Evolutionary conservation across 139 green algal species (phyloP).

Genomic region (Klebsormidium nitens): DNA sequence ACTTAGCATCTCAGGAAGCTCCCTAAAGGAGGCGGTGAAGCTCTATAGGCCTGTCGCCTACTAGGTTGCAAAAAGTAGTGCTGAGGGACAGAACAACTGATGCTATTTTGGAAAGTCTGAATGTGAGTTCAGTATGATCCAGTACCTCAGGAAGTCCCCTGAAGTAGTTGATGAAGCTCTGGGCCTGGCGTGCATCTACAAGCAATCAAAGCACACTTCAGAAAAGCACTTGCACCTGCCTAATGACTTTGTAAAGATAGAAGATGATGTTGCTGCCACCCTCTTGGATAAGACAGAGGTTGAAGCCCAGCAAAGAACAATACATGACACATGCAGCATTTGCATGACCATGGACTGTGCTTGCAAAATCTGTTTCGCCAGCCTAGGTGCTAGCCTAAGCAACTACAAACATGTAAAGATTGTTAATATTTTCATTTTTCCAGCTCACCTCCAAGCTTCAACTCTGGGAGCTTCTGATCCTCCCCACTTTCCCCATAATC

Average conservation of each 20-base stretch:
- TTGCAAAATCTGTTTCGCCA: neutral
- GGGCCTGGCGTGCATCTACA: slow-evolving; percentile 19
- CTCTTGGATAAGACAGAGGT: neutral
- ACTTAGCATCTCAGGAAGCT: neutral
- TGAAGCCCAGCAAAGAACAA: neutral
- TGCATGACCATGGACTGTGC: neutral
- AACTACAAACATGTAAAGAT: neutral
- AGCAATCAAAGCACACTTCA: neutral
- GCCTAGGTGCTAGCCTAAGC: too few species aligned
- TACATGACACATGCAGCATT: neutral
- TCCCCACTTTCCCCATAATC: neutral
- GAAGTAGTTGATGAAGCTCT: slow-evolving; percentile 30
- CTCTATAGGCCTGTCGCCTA: neutral
- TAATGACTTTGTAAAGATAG: neutral
- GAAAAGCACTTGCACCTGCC: neutral
- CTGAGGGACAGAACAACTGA: neutral
- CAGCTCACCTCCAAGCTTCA: neutral
- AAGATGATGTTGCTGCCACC: neutral
- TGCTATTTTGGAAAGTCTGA: slow-evolving; percentile 5
- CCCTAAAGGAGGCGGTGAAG: too few species aligned
- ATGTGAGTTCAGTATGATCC: neutral
- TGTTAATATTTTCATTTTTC: neutral
- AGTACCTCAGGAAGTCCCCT: slow-evolving; percentile 14
- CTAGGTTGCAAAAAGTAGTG: neutral
- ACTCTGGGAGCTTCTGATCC: neutral